These are phyloP conservation scores for Termitomyces sp. DNA, from an alignment of 768 basidiomycete genomes.

Conservation along the genomic window DNA sequence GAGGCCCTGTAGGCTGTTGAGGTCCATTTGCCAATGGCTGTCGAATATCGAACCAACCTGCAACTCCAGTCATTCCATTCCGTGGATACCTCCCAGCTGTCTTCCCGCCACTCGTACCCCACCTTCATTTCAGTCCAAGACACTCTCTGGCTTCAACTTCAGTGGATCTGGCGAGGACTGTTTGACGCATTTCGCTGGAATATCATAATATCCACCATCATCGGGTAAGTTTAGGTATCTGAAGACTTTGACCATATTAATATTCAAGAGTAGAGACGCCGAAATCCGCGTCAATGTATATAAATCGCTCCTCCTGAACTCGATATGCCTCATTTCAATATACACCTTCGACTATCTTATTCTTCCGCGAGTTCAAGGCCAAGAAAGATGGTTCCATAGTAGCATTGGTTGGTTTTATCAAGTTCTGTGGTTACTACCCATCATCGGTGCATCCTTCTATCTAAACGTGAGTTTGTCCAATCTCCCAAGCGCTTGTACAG, in stretches of 20 bases:
- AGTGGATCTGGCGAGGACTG: conserved; percentile 59
- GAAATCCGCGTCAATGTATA: conserved; percentile 73
- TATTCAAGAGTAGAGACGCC: conserved; percentile 50
- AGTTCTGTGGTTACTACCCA: conserved; percentile 75
- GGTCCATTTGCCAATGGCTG: conserved; percentile 12
- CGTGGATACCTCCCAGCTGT: conserved; percentile 26
- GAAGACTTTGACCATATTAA: conserved; percentile 6
- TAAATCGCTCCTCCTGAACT: conserved; percentile 75
- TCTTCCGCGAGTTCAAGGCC: conserved; percentile 61
- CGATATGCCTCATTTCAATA: conserved; percentile 67
- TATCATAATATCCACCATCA: conserved; percentile 54
- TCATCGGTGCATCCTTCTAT: conserved; percentile 75
- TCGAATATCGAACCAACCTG: conserved; percentile 17
- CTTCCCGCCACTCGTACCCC: conserved; percentile 62
- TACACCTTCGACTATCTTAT: conserved; percentile 76
- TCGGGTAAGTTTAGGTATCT: conserved; percentile 40
- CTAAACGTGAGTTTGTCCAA: conserved; percentile 62
- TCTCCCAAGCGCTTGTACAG: not conserved
- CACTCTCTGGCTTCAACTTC: conserved; percentile 57
- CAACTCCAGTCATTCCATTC: conserved; percentile 25
- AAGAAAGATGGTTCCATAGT: conserved; percentile 65
- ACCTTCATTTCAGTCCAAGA: conserved; percentile 64
- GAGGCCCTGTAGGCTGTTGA: not conserved
- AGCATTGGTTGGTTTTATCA: conserved; percentile 79
- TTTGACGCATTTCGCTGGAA: conserved; percentile 76